Base-by-base conservation (phyloP, 1,139 yeast species). In the Taphrina populina region DNA sequence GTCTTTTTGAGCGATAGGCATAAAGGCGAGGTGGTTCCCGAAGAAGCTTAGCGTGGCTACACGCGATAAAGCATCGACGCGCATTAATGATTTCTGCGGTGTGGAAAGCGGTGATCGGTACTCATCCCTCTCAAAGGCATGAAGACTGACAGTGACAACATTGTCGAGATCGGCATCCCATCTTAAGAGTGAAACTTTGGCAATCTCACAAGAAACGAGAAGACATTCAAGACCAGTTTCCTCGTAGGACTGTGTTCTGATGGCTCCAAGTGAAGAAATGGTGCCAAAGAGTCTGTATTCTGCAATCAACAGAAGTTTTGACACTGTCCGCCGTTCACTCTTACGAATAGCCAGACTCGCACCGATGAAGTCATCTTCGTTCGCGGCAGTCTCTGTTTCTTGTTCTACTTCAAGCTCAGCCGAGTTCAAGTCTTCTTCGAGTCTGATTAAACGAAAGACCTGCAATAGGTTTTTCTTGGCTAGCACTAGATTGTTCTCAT, bases 91-190 rank as follows among this genome's bases (percentile, higher is more conserved):
- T 72, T 0, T 88, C 72, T 4, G 73, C 24, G 19, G 21, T 15
- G 6, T 33, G 37, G 15, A 66, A 54, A 74, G 37, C 80, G 80
- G 57, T 74, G 67, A 56, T 73, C 76, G 63, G 72, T 78, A 56
- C 11, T 85, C 75, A 41, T 82, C 79, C 56, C 80, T 79, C 65
- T 90, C 97, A 68, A 90, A 92, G 67, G 79, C 88, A 69, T 92
- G 99, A 57, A 92, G 73, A 52, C 96, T 86, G 2, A 81, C 77
- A 0, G 96, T 88, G 17, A 78, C 73, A 11, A 92, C 74, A 0
- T 77, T 64, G 60, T 79, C 75, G 13, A 66, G 67, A 6, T 66
- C 70, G 8, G 71, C 71, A 65, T 88, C 84, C 88, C 95, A 92
- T 59, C 76, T 76, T 24, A 92, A 71, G 36, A 90, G 71, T 0